These are phyloP conservation scores for Tinospora cordifolia DNA, from an alignment of 164 flowering plant species.

Conservation along the genomic window DNA sequence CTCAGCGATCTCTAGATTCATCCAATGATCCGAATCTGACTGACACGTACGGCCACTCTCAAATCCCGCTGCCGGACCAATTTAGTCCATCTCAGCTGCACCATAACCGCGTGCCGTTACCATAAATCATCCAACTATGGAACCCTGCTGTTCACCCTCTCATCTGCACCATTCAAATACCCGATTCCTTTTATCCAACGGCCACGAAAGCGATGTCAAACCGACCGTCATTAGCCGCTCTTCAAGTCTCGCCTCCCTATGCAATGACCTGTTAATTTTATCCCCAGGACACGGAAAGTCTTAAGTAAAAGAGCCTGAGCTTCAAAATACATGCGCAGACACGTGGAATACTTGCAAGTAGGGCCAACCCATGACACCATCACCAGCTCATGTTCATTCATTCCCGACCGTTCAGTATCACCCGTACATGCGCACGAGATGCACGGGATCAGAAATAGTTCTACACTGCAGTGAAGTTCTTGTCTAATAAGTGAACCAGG, in stretches of 20 bases:
- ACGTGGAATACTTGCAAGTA: too few relatives aligned
- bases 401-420: too few relatives aligned
- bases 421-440: too few relatives aligned
- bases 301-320: too few relatives aligned
- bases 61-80: not conserved
- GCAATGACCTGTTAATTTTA: not conserved
- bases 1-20: not conserved
- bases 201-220: not conserved
- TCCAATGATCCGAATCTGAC: slow-evolving; percentile 2
- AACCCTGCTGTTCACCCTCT: not conserved
- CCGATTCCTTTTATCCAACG: not conserved
- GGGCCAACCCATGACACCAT: too few relatives aligned
- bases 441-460: too few relatives aligned
- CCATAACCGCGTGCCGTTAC: not conserved
- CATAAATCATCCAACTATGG: not conserved
- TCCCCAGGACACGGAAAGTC: not conserved
- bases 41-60: not conserved
- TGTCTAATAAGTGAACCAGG: too few relatives aligned
- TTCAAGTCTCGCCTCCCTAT: not conserved
- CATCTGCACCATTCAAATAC: not conserved
- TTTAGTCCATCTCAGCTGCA: not conserved
- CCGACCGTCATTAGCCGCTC: not conserved
- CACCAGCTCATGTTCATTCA: too few relatives aligned
- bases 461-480: too few relatives aligned
- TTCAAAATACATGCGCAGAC: too few relatives aligned